Conservation (phyloP, 306 rosid species). For the Malus sylvestris region DNA sequence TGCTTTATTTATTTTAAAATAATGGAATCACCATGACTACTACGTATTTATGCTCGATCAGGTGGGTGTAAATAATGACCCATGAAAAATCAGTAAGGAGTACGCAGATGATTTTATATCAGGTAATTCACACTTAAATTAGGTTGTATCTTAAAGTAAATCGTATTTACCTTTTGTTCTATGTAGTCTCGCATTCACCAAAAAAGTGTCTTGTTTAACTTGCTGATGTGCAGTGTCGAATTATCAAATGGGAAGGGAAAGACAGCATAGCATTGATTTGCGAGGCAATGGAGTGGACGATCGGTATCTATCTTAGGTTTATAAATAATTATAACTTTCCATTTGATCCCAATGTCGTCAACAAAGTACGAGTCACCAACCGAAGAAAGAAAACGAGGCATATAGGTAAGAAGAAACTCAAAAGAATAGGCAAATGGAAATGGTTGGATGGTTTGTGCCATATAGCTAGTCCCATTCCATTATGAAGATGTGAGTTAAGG, state of each 20-base stretch:
- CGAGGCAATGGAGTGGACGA: constrained; percentile 8
- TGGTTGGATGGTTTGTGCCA: not conserved
- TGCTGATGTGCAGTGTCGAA: not conserved
- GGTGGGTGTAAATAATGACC: not conserved
- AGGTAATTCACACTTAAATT: not conserved
- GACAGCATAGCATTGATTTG: not conserved
- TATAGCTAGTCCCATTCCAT: not conserved
- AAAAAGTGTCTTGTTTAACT: too few species aligned
- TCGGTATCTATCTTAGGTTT: not conserved
- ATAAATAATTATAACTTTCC: not conserved
- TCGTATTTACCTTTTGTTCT: not conserved
- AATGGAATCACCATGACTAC: not conserved
- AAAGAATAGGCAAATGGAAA: not conserved
- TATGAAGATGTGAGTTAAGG: too few species aligned
- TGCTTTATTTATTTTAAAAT: not conserved
- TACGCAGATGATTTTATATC: not conserved
- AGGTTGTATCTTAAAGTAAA: not conserved
- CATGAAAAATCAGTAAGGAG: not conserved
- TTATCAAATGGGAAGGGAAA: not conserved
- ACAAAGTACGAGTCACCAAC: too few species aligned
- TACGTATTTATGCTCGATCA: not conserved
- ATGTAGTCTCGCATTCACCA: too few species aligned
- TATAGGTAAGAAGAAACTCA: not conserved
- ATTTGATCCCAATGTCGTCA: too few species aligned
- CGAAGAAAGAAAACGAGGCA: too few species aligned